Base-by-base conservation (phyloP, 441 rosid species). In the Erodium trifolium region DNA sequence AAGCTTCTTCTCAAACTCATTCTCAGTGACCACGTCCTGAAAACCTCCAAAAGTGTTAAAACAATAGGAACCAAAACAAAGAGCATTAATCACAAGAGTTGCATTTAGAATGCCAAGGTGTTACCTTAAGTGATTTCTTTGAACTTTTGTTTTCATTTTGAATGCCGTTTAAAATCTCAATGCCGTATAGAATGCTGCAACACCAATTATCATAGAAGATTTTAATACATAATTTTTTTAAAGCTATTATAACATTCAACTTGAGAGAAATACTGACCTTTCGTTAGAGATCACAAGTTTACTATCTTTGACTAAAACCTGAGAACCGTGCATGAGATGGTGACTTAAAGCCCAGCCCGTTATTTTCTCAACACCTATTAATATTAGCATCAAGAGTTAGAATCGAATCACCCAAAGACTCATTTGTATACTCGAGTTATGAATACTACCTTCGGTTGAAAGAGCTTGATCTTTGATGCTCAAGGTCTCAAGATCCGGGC, bases 1-100 rank as follows among this genome's bases (percentile, higher is more conserved):
- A 75, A 95, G 96, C 71, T 91, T 92, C 86, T 95, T 95, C 82
- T 95, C 98, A 78, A 95, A 95, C 74, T 95, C 98, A 79, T 95
- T 95, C 76, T 95, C 98, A 19, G 99, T 95, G 68, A 88, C 86
- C 73, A 95, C 96, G 76, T 95, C 99, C 99, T 95, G 85, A 60
- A 76, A 75, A 77, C 14, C 45, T 71, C 59, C 41, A 14, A 66
- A 71, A 51, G 55, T 5, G n/a, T 49, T 19, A 69, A 64, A 9
- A 37, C 63, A 65, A 49, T 27, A 62, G 18, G 47, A 59, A 18
- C 63, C 59, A 66, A 66, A 60, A 31, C 64, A 23, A 60, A 60
- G 9, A 10, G 5, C 2, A 19, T 0, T 19, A 31, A 18, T 19
- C 1, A 60, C 43, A 47, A 64, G 16, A 47, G 63, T 45, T 49